These are phyloP conservation scores for Russula abietina DNA, from an alignment of 768 basidiomycete genomes.

Conservation along the genomic window DNA sequence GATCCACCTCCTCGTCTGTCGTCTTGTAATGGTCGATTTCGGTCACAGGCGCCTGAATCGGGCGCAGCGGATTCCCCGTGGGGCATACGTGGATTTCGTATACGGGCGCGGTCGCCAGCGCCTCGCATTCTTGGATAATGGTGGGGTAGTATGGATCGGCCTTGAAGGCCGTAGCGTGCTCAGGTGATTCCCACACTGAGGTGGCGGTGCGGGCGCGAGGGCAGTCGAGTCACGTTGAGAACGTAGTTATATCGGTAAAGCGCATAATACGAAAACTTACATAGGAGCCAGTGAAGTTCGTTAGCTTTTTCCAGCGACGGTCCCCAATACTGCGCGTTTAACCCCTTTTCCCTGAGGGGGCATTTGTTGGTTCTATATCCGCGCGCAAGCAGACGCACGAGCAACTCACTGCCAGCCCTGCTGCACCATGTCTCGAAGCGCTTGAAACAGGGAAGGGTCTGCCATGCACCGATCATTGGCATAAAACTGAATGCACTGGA, in stretches of 20 bases:
- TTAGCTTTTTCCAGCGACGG: background rate
- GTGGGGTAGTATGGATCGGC: background rate
- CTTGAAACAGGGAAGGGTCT: background rate
- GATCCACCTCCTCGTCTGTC: background rate
- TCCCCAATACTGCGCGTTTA: slow-evolving; percentile 16
- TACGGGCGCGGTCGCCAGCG: background rate
- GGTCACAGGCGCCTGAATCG: background rate
- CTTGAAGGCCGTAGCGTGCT: slow-evolving; percentile 1
- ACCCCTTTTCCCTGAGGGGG: slow-evolving; percentile 4
- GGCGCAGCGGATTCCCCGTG: background rate
- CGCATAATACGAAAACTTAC: background rate
- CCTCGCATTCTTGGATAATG: background rate
- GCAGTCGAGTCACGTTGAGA: no score
- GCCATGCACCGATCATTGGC: background rate
- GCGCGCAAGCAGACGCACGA: background rate
- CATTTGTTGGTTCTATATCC: background rate
- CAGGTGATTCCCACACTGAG: slow-evolving; percentile 6
- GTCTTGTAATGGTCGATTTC: background rate
- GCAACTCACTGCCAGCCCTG: slow-evolving; percentile 9
- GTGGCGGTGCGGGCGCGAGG: background rate
- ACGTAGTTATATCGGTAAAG: no score
- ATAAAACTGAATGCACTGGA: slow-evolving; percentile 4
- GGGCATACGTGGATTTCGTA: background rate
- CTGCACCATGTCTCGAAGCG: background rate
- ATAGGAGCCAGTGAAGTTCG: slow-evolving; percentile 7